These are phyloP conservation scores for Dactylellina parvicollis DNA, from an alignment of 2,329 filamentous ascomycete species.

Conservation along the genomic window DNA sequence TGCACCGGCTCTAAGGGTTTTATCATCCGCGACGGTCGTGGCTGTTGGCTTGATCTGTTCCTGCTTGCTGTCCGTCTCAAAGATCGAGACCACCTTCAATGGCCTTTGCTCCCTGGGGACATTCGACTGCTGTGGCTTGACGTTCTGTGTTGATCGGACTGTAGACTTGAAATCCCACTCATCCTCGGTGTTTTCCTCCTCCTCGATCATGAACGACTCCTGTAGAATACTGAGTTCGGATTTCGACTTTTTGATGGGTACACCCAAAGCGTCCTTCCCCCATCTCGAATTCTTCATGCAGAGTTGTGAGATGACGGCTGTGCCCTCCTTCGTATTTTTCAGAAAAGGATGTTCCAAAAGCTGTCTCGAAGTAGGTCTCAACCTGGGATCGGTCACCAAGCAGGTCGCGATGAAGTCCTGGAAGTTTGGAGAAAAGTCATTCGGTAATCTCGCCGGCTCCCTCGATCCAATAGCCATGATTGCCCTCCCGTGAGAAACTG, in stretches of 20 bases:
- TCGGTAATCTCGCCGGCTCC: slow-evolving; percentile 82
- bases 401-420: slow-evolving; percentile 93
- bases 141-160: background rate
- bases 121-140: background rate
- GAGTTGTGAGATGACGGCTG: background rate
- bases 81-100: too few relatives aligned
- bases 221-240: background rate
- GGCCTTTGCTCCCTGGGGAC: too few relatives aligned
- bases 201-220: background rate
- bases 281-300: background rate
- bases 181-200: background rate
- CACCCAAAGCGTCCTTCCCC: background rate
- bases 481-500: slow-evolving; percentile 92
- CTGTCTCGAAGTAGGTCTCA: slow-evolving; percentile 17
- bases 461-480: slow-evolving; percentile 91
- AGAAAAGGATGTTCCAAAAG: slow-evolving; percentile 28
- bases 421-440: slow-evolving; percentile 83
- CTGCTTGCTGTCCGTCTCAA: background rate
- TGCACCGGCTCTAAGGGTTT: background rate
- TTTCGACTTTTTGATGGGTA: background rate
- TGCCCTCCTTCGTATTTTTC: slow-evolving; percentile 8
- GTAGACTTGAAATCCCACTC: slow-evolving; percentile 9
- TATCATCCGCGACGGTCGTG: background rate
- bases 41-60: background rate
- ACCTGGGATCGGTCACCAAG: slow-evolving; percentile 72